Percentiles rank a stretch among this genome's conserved stretches.
Conservation (phyloP, 768 basidiomycete genomes). For the Polyporus arcularius region DNA sequence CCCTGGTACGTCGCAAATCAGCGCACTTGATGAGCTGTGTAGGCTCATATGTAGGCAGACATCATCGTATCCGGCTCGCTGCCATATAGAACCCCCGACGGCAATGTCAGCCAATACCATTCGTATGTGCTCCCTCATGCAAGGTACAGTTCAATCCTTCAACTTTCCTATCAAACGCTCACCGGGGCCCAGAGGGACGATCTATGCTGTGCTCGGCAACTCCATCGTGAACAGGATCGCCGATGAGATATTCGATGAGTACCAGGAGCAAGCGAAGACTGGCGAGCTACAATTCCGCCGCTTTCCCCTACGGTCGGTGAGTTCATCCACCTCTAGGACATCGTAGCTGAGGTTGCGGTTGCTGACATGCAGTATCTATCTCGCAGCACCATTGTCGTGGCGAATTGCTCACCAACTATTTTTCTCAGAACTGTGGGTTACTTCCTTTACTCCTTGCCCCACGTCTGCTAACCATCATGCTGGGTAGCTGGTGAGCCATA, state of each 20-base stretch:
- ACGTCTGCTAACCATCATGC: conserved; percentile 1
- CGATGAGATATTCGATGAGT: conserved; percentile 59
- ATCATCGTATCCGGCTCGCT: conserved; percentile 11
- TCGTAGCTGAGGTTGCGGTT: too few species aligned
- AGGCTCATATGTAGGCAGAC: conserved; percentile 7
- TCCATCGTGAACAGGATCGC: conserved; percentile 44
- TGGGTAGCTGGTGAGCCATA: conserved; percentile 75
- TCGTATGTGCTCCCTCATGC: conserved; percentile 42
- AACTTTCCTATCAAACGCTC: background rate
- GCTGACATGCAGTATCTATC: background rate
- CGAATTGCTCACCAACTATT: conserved; percentile 73
- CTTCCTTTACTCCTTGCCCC: background rate
- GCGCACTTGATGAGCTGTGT: background rate
- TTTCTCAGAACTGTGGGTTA: conserved; percentile 70
- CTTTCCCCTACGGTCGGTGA: conserved; percentile 70
- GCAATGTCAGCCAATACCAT: conserved; percentile 34
- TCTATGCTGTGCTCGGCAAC: conserved; percentile 53
- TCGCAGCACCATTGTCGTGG: conserved; percentile 78
- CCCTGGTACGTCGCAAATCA: background rate
- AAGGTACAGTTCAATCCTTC: conserved; percentile 8
- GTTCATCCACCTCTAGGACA: conserved; percentile 20
- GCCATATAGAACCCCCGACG: conserved; percentile 5
- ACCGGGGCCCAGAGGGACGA: conserved; percentile 49
- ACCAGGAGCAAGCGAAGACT: conserved; percentile 63
- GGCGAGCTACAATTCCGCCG: conserved; percentile 65